These are phyloP conservation scores for Tulasnella sp. DNA, from an alignment of 768 basidiomycete genomes.

Conservation along the genomic window DNA sequence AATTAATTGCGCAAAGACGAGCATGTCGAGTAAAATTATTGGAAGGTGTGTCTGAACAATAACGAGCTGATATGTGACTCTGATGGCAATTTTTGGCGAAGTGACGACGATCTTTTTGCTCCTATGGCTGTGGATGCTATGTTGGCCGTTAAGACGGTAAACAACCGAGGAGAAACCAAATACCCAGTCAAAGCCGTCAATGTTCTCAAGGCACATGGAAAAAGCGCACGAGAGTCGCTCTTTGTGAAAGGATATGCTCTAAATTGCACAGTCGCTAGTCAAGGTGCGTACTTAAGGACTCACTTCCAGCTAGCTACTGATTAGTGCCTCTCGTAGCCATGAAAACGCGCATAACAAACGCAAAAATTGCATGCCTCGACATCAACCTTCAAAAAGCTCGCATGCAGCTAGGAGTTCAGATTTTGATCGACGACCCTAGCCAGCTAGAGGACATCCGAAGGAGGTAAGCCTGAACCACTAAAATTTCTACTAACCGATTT, in stretches of 20 bases:
- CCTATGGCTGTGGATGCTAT: constrained; percentile 99
- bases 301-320: neutral
- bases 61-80: neutral
- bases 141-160: constrained; percentile 91
- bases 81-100: constrained; percentile 25
- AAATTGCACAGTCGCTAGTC: constrained; percentile 96
- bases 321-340: constrained; percentile 41
- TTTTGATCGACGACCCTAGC: constrained; percentile 90
- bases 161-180: constrained; percentile 87
- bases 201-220: constrained; percentile 92
- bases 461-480: constrained; percentile 38
- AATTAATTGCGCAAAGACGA: constrained; percentile 94
- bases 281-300: constrained; percentile 46
- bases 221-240: constrained; percentile 86
- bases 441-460: constrained; percentile 94
- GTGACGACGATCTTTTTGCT: constrained; percentile 95
- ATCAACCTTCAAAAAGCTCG: constrained; percentile 93
- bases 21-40: constrained; percentile 98
- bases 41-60: constrained; percentile 58
- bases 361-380: constrained; percentile 97
- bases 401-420: constrained; percentile 97
- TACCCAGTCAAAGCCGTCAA: constrained; percentile 99
- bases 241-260: constrained; percentile 94
- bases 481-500: neutral
- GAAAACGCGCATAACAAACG: constrained; percentile 86